Evolutionary conservation across 2,329 filamentous ascomycete genomes (phyloP).

Genomic region (Trichoderma atrobrunneum): DNA sequence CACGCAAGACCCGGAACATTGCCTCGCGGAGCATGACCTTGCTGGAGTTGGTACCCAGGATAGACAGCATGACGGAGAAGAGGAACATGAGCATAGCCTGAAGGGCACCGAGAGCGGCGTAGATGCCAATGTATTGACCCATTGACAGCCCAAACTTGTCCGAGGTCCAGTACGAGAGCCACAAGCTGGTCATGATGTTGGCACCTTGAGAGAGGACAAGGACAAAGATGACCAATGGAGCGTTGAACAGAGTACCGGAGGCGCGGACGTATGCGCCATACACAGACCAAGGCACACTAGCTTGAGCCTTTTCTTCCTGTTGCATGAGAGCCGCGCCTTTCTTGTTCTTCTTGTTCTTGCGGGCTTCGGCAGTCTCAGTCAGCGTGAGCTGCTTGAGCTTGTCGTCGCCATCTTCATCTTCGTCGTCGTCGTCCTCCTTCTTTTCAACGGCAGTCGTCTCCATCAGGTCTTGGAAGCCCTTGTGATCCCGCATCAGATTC

Average conservation of each 20-base stretch:
- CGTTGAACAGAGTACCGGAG: slow-evolving; percentile 68
- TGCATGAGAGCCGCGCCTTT: slow-evolving; percentile 69
- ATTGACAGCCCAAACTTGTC: slow-evolving; percentile 66
- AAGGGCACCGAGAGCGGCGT: slow-evolving; percentile 66
- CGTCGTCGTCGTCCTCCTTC: slow-evolving; percentile 51
- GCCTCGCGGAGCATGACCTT: slow-evolving; percentile 78
- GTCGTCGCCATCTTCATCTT: slow-evolving; percentile 46
- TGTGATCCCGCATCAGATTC: slow-evolving; percentile 76
- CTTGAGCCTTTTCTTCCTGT: slow-evolving; percentile 63
- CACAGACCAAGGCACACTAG: slow-evolving; percentile 76
- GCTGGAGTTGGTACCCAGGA: slow-evolving; percentile 77
- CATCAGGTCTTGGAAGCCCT: slow-evolving; percentile 80
- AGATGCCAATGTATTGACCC: slow-evolving; percentile 70
- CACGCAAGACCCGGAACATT: slow-evolving; percentile 70
- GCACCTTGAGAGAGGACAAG: slow-evolving; percentile 73
- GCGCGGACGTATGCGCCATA: slow-evolving; percentile 75
- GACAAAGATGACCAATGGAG: slow-evolving; percentile 59
- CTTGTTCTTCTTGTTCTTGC: slow-evolving; percentile 56
- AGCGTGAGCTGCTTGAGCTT: slow-evolving; percentile 40
- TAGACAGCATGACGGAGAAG: slow-evolving; percentile 75
- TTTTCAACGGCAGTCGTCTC: slow-evolving; percentile 74
- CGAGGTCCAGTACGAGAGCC: slow-evolving; percentile 93
- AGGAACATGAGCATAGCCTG: slow-evolving; percentile 75
- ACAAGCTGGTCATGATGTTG: slow-evolving; percentile 84
- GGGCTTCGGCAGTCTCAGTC: slow-evolving; percentile 40